phyloP scores from a whole-genome alignment of 2,329 filamentous ascomycete species.

The Fusarium sp. region DNA sequence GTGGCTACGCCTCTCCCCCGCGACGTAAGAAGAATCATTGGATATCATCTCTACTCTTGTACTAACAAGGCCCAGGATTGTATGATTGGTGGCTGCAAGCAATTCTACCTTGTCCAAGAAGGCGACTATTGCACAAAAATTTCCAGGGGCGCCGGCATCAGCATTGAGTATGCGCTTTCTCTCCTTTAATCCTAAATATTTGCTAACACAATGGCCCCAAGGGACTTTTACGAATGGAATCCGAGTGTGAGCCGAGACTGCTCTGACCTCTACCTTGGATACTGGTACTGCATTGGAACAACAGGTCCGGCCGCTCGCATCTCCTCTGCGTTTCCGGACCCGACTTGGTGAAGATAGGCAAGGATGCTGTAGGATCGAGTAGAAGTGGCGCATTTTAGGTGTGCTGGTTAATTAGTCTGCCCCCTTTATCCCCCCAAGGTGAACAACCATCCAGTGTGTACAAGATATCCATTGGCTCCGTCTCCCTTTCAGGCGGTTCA shows the following conservation, averaged over 20 bases:
- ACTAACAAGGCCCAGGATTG: neutral
- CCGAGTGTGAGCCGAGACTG: neutral
- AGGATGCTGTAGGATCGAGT: neutral
- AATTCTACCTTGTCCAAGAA: neutral
- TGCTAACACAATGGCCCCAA: neutral
- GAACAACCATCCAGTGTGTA: neutral
- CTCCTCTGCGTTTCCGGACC: neutral
- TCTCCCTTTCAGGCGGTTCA: neutral
- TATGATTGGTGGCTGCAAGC: neutral
- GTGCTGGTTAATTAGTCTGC: neutral
- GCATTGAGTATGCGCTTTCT: neutral
- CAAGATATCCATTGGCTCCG: neutral
- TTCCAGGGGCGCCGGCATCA: neutral
- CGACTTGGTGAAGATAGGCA: neutral
- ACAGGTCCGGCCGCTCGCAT: neutral
- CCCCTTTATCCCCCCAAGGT: neutral
- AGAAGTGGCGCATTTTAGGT: neutral
- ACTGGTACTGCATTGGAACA: neutral
- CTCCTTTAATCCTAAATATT: neutral
- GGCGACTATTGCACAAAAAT: neutral
- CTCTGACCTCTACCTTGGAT: neutral
- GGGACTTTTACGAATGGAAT: neutral
- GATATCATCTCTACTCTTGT: neutral
- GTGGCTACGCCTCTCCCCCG: neutral
- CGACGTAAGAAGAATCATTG: neutral